A percentile compares a stretch with the other conserved stretches of the same genome.
Conservation (phyloP, 1,139 yeast species). For the Arxiozyma slooffiae region DNA sequence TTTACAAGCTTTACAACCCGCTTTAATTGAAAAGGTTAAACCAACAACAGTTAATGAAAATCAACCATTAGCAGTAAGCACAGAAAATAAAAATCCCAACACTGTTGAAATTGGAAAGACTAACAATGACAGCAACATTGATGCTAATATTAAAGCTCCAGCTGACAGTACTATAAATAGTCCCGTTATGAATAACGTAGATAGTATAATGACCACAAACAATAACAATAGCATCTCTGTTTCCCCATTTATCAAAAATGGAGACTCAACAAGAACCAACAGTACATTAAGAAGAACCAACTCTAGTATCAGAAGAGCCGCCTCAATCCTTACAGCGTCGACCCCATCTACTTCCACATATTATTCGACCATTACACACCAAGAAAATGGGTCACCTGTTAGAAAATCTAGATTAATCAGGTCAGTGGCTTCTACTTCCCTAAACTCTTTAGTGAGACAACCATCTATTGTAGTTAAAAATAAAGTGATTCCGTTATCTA, state of each 20-base stretch:
- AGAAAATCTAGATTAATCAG: constrained; percentile 15
- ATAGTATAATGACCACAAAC: not conserved
- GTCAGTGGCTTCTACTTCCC: constrained; percentile 21
- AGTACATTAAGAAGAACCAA: constrained; percentile 27
- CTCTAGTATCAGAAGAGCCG: constrained; percentile 31
- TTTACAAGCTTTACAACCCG: constrained; percentile 1
- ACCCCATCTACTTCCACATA: constrained; percentile 7
- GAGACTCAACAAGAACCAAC: not conserved
- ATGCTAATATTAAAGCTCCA: not conserved
- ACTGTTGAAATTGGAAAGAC: not conserved
- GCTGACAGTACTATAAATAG: not conserved
- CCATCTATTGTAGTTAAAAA: constrained; percentile 30
- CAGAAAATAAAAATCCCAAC: not conserved
- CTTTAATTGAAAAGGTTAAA: constrained; percentile 1
- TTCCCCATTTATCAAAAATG: not conserved
- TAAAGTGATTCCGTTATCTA: constrained; percentile 28
- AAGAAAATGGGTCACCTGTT: constrained; percentile 1
- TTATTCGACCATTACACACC: not conserved
- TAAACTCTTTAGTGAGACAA: constrained; percentile 26
- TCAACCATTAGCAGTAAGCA: not conserved
- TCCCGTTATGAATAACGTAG: not conserved
- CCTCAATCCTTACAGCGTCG: constrained; percentile 23
- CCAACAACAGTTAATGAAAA: not conserved
- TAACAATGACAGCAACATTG: not conserved
- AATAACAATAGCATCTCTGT: not conserved